A percentile compares a stretch with the other conserved stretches of the same genome.
These are phyloP conservation scores for Tricholoma furcatifolium DNA, from an alignment of 768 basidiomycete genomes.

Conservation along the genomic window DNA sequence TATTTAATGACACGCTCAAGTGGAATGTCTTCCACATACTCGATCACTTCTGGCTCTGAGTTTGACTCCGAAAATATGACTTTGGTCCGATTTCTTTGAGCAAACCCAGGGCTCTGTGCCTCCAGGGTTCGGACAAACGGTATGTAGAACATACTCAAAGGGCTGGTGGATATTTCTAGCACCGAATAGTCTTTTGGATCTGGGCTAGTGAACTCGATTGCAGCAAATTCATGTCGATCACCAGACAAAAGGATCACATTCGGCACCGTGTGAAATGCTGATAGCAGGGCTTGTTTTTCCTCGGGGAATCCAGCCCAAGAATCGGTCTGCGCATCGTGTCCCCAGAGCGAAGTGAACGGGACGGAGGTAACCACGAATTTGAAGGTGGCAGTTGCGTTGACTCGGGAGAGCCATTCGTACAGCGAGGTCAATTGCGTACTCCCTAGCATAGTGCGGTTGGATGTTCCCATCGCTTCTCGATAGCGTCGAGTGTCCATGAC, in stretches of 20 bases:
- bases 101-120: constrained; percentile 40
- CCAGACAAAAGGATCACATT: constrained; percentile 72
- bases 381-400: constrained; percentile 70
- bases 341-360: constrained; percentile 75
- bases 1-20: constrained; percentile 57
- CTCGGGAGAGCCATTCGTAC: constrained; percentile 62
- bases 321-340: constrained; percentile 56
- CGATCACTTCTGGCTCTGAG: constrained; percentile 19
- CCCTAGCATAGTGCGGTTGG: constrained; percentile 65
- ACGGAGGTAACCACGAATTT: constrained; percentile 77
- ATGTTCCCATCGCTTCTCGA: constrained; percentile 10
- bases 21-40: constrained; percentile 39
- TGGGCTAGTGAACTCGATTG: constrained; percentile 54
- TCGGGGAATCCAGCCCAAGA: constrained; percentile 66
- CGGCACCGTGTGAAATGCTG: constrained; percentile 60
- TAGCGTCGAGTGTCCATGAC: constrained; percentile 52
- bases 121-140: constrained; percentile 57
- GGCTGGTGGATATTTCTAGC: constrained; percentile 67
- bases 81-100: constrained; percentile 32
- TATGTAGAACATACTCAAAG: constrained; percentile 68
- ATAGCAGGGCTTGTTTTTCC: constrained; percentile 60
- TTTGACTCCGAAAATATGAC: constrained; percentile 23
- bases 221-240: constrained; percentile 80
- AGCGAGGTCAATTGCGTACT: constrained; percentile 59
- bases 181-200: constrained; percentile 38